phyloP scores from a whole-genome alignment of 345 rosid species.

The Gossypium ekmanianum region DNA sequence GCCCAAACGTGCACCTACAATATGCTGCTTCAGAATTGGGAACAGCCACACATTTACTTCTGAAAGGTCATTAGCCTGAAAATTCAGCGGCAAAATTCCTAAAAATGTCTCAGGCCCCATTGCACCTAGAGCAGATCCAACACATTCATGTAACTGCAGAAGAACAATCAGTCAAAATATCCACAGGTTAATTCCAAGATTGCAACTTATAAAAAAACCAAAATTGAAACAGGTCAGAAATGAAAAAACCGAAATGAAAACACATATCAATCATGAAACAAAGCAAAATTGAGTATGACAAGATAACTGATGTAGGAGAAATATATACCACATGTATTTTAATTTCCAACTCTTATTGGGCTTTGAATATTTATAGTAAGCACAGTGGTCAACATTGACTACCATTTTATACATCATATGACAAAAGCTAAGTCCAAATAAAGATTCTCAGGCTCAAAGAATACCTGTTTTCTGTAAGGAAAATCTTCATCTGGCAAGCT shows the following conservation, averaged over 20 bases:
- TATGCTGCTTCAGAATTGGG: slow-evolving; percentile 89
- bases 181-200: not conserved
- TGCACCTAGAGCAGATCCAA: slow-evolving; percentile 91
- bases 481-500: slow-evolving; percentile 79
- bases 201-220: not conserved
- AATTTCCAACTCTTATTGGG: not conserved
- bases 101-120: slow-evolving; percentile 90
- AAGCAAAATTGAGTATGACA: not conserved
- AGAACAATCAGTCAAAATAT: slow-evolving; percentile 22
- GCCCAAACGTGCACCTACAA: slow-evolving; percentile 71
- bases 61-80: slow-evolving; percentile 74
- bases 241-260: not conserved
- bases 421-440: not conserved
- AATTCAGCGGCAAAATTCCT: slow-evolving; percentile 61
- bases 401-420: slow-evolving; percentile 1
- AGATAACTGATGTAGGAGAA: not conserved
- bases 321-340: not conserved
- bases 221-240: not conserved
- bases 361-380: not conserved
- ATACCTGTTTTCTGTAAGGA: slow-evolving; percentile 82
- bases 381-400: not conserved
- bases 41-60: slow-evolving; percentile 90
- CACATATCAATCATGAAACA: slow-evolving; percentile 4
- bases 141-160: slow-evolving; percentile 79
- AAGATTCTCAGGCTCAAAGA: not conserved